These are phyloP conservation scores for Cyclotella choctawhatcheeana DNA, from an alignment of 108 stramenopile genomes.

Conservation along the genomic window DNA sequence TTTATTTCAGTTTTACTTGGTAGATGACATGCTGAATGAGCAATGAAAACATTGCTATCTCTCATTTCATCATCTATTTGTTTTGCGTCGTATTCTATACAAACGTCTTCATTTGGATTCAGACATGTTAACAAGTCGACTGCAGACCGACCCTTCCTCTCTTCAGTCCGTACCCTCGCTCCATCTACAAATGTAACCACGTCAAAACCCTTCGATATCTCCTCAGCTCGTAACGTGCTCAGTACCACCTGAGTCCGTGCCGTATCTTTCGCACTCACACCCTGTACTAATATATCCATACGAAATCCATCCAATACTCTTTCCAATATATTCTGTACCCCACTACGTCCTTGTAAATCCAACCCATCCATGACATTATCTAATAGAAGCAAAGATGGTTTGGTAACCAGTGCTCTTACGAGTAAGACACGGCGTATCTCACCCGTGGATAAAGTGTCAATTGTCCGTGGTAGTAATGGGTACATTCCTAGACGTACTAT, in stretches of 20 bases:
- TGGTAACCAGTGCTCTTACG: conserved; percentile 60
- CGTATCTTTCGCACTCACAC: conserved; percentile 57
- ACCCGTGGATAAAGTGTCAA: conserved; percentile 71
- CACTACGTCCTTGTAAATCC: conserved; percentile 62
- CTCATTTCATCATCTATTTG: not conserved
- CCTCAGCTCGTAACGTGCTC: conserved; percentile 74
- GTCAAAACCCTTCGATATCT: conserved; percentile 63
- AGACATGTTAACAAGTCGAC: conserved; percentile 39
- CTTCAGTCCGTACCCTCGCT: conserved; percentile 36
- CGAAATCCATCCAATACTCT: conserved; percentile 71
- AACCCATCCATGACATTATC: conserved; percentile 89
- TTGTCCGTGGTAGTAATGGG: conserved; percentile 61
- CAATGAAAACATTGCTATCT: conserved; percentile 6
- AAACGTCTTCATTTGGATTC: not conserved
- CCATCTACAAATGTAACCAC: conserved; percentile 42
- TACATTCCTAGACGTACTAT: conserved; percentile 74
- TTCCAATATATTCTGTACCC: conserved; percentile 58
- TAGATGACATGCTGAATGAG: not conserved
- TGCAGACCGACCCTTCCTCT: conserved; percentile 33
- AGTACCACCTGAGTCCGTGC: conserved; percentile 70
- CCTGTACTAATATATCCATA: conserved; percentile 76
- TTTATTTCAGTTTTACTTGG: conserved; percentile 25
- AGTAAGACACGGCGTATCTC: conserved; percentile 83
- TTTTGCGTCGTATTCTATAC: not conserved
- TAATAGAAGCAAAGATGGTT: conserved; percentile 65